Conservation (phyloP, 805 yeast genomes). For the Candida nonsorbophila region DNA sequence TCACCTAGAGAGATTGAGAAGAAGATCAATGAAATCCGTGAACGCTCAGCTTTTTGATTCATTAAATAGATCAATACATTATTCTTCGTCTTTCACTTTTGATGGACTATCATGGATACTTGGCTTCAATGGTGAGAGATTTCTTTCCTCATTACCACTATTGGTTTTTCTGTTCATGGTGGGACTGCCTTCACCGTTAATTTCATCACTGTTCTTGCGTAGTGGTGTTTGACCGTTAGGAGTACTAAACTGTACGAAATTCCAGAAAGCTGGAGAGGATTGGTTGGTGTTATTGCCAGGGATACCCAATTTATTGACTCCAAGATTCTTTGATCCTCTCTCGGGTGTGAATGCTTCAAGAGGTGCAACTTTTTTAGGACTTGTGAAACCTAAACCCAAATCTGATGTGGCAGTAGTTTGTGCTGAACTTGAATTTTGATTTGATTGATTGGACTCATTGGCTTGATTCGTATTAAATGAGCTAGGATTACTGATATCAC, state of each 20-base stretch:
- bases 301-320: constrained; percentile 15
- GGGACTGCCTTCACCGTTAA: constrained; percentile 35
- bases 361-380: constrained; percentile 38
- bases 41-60: constrained; percentile 31
- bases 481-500: constrained; percentile 7
- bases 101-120: neutral
- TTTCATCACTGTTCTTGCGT: constrained; percentile 33
- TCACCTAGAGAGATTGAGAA: constrained; percentile 45
- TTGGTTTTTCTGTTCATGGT: constrained; percentile 30
- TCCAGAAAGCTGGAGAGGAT: constrained; percentile 92
- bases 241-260: constrained; percentile 70
- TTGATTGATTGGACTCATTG: constrained; percentile 4
- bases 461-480: constrained; percentile 1
- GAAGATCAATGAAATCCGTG: constrained; percentile 48
- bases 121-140: constrained; percentile 3
- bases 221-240: constrained; percentile 41
- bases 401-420: constrained; percentile 23
- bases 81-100: constrained; percentile 4
- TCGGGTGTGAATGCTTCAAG: constrained; percentile 42
- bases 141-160: constrained; percentile 10
- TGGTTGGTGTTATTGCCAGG: constrained; percentile 37
- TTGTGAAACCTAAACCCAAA: constrained; percentile 31
- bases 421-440: constrained; percentile 9
- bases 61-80: constrained; percentile 1
- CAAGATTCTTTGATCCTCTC: constrained; percentile 28